These are phyloP conservation scores for Copromyces sp. DNA, from an alignment of 495 filamentous ascomycete genomes.

Conservation along the genomic window DNA sequence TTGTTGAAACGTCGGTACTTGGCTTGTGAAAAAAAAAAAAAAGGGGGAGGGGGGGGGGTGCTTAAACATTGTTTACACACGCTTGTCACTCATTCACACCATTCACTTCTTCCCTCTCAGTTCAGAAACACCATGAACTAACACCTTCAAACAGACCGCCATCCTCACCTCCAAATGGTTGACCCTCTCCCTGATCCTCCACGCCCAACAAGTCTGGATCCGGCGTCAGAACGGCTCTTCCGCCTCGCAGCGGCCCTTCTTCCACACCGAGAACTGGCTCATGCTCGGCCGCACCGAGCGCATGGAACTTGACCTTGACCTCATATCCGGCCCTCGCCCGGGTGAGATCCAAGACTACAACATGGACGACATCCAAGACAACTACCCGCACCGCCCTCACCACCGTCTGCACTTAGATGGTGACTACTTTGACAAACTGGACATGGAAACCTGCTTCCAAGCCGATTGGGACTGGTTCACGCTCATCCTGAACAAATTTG, in stretches of 20 bases:
- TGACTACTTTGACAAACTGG: neutral
- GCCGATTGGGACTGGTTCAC: slow-evolving; percentile 10
- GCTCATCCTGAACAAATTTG: neutral
- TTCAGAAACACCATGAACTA: neutral
- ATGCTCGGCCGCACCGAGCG: neutral
- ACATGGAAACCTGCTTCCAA: slow-evolving; percentile 3
- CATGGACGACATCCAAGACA: neutral
- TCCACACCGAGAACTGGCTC: neutral
- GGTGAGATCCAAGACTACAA: neutral
- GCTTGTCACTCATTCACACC: neutral
- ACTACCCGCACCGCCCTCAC: neutral
- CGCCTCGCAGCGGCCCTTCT: neutral
- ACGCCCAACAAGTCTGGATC: slow-evolving; percentile 22
- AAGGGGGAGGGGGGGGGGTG: no score
- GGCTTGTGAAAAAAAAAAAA: no score
- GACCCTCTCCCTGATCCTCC: slow-evolving; percentile 18
- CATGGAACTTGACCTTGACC: neutral
- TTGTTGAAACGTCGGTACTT: neutral
- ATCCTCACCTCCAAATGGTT: slow-evolving; percentile 24
- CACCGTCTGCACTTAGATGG: neutral
- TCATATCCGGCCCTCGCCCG: neutral
- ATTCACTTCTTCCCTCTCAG: neutral
- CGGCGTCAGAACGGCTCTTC: neutral
- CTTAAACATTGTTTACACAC: neutral
- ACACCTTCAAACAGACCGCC: slow-evolving; percentile 12